Evolutionary conservation across 1,284 basidiomycete genomes (phyloP).

Genomic region (Trichosporon inkin): DNA sequence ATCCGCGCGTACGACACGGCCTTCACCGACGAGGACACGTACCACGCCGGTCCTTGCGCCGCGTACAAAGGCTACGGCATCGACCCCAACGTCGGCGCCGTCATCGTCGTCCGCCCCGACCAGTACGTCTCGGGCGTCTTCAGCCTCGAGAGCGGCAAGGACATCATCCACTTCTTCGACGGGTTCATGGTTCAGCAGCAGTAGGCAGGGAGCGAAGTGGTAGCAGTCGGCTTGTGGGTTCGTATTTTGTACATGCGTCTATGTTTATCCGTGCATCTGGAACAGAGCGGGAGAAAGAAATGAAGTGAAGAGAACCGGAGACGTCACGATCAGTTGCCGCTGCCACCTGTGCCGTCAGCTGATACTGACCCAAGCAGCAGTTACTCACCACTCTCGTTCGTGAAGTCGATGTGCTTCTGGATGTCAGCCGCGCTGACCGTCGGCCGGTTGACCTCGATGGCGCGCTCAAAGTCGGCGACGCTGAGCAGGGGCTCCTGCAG

Average conservation of each 20-base stretch:
- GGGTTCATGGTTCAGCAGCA: slow-evolving; percentile 17
- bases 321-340: slow-evolving; percentile 1
- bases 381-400: slow-evolving; percentile 61
- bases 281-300: not conserved
- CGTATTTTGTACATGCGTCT: slow-evolving; percentile 6
- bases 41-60: slow-evolving; percentile 43
- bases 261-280: slow-evolving; percentile 6
- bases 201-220: not conserved
- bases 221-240: not conserved
- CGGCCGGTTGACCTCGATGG: slow-evolving; percentile 74
- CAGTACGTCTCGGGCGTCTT: slow-evolving; percentile 36
- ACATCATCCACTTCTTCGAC: slow-evolving; percentile 15
- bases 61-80: slow-evolving; percentile 47
- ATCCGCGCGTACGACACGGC: slow-evolving; percentile 26
- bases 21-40: slow-evolving; percentile 38
- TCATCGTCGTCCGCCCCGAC: slow-evolving; percentile 46
- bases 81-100: slow-evolving; percentile 37
- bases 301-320: not conserved
- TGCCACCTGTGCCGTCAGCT: slow-evolving; percentile 9
- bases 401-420: slow-evolving; percentile 86
- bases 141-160: slow-evolving; percentile 10
- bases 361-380: not conserved
- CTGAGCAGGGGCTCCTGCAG: slow-evolving; percentile 77
- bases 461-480: slow-evolving; percentile 78
- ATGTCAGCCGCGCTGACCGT: slow-evolving; percentile 90